A percentile compares a stretch with the other conserved stretches of the same genome.
Evolutionary conservation across 352 stramenopile species (phyloP).

Genomic region (Phytophthora syringae): DNA sequence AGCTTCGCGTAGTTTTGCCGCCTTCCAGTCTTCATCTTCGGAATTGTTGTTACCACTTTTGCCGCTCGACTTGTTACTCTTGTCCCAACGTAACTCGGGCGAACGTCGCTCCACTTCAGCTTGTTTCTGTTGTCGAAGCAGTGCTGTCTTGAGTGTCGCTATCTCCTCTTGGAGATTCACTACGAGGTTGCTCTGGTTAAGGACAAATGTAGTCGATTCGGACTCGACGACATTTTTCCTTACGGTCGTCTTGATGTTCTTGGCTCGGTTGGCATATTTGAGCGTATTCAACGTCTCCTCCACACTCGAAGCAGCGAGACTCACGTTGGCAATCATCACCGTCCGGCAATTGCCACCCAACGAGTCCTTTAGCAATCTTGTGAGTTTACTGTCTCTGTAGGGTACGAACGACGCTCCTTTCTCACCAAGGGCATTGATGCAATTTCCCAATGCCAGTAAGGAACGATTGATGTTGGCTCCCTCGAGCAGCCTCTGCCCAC

Average conservation of each 20-base stretch:
- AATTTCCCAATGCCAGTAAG: slow-evolving; percentile 92
- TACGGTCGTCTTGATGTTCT: slow-evolving; percentile 94
- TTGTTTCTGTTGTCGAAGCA: slow-evolving; percentile 46
- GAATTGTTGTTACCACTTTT: slow-evolving; percentile 32
- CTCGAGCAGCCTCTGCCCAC: slow-evolving; percentile 83
- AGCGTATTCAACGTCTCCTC: slow-evolving; percentile 95
- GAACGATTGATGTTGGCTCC: slow-evolving; percentile 94
- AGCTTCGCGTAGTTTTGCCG: slow-evolving; percentile 48
- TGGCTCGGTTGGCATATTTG: slow-evolving; percentile 93
- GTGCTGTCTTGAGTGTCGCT: slow-evolving; percentile 68
- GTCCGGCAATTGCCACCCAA: slow-evolving; percentile 94
- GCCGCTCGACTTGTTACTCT: slow-evolving; percentile 16
- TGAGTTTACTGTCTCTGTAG: slow-evolving; percentile 92
- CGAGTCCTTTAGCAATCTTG: slow-evolving; percentile 89
- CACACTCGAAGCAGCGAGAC: slow-evolving; percentile 74
- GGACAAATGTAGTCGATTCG: slow-evolving; percentile 84
- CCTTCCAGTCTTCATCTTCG: slow-evolving; percentile 30
- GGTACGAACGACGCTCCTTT: slow-evolving; percentile 85
- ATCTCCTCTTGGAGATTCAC: slow-evolving; percentile 88
- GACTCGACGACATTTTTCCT: slow-evolving; percentile 87
- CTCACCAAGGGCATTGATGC: slow-evolving; percentile 93
- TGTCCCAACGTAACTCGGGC: slow-evolving; percentile 15
- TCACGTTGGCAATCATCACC: slow-evolving; percentile 95
- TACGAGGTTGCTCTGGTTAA: slow-evolving; percentile 90
- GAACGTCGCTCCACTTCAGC: neutral